These are phyloP conservation scores for Paramecium sonneborni DNA, from an alignment of 73 alveolate genomes.

Conservation along the genomic window DNA sequence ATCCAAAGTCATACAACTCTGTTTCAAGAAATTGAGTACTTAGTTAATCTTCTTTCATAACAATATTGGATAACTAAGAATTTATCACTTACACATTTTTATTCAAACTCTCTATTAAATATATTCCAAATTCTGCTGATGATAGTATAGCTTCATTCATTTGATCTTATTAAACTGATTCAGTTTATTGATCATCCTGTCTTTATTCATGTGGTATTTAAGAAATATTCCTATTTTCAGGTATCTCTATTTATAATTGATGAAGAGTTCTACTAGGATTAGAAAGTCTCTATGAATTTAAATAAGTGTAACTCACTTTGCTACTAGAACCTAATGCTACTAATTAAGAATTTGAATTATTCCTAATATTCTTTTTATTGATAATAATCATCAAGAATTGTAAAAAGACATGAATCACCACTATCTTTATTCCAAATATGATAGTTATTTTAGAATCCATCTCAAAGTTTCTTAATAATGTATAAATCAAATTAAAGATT, in stretches of 20 bases:
- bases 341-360: background rate
- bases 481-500: background rate
- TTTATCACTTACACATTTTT: background rate
- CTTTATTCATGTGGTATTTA: background rate
- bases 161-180: background rate
- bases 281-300: background rate
- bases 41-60: slow-evolving; percentile 1
- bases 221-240: background rate
- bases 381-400: background rate
- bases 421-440: background rate
- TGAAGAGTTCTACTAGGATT: background rate
- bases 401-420: background rate
- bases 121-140: background rate
- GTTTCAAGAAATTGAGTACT: background rate
- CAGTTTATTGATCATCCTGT: background rate
- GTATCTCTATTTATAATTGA: background rate
- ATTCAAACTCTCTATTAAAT: background rate
- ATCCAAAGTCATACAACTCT: background rate
- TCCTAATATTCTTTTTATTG: background rate
- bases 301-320: background rate
- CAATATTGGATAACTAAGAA: background rate
- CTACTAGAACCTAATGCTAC: background rate
- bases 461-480: background rate
- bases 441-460: background rate
- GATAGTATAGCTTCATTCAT: background rate